These are phyloP conservation scores for Solanum chiquidenum DNA, from an alignment of 257 asterid genomes.

Conservation along the genomic window DNA sequence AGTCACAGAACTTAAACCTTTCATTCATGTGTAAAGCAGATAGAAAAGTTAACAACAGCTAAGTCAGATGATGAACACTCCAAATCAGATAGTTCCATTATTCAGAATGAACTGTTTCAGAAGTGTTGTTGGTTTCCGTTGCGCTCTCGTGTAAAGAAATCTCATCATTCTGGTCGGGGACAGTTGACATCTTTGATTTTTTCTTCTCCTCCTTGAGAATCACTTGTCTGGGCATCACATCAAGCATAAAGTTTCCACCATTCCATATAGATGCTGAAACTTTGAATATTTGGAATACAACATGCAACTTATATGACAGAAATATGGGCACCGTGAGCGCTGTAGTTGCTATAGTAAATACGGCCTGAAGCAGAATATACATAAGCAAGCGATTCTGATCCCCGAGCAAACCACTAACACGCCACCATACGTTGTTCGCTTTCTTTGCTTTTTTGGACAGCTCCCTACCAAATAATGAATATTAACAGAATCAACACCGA, in stretches of 20 bases:
- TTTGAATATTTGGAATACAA: slow-evolving; percentile 71
- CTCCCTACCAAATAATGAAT: slow-evolving; percentile 34
- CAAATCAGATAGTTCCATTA: not conserved
- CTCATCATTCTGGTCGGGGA: not conserved
- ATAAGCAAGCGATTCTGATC: slow-evolving; percentile 84
- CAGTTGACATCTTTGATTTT: slow-evolving; percentile 39
- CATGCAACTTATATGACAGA: slow-evolving; percentile 61
- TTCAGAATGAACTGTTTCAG: slow-evolving; percentile 16
- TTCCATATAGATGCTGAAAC: slow-evolving; percentile 86
- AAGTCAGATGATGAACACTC: not conserved
- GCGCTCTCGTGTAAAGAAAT: not conserved
- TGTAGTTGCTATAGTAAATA: slow-evolving; percentile 79
- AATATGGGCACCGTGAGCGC: slow-evolving; percentile 89
- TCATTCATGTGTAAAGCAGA: not conserved
- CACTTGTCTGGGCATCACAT: slow-evolving; percentile 94
- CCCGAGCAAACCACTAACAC: slow-evolving; percentile 84
- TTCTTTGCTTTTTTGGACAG: slow-evolving; percentile 88
- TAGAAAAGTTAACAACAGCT: not conserved
- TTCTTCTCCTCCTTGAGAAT: slow-evolving; percentile 63
- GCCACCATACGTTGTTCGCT: slow-evolving; percentile 93
- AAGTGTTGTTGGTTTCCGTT: not conserved
- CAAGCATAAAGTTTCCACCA: slow-evolving; percentile 84
- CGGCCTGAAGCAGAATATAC: slow-evolving; percentile 79
- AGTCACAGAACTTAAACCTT: not conserved
- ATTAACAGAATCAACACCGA: not conserved